Conservation (phyloP, 441 rosid species). For the Breynia disticha region DNA sequence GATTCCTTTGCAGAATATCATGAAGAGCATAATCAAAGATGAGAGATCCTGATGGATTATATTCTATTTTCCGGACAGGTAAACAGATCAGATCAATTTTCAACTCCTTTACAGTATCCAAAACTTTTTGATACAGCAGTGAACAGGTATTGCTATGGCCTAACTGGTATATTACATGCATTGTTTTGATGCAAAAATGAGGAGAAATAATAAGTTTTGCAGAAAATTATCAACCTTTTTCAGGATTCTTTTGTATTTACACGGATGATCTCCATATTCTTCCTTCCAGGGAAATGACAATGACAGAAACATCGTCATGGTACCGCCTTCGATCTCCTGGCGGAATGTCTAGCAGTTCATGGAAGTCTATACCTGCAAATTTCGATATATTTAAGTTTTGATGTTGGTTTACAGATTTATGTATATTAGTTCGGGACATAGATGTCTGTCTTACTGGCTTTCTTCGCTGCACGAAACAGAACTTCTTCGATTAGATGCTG, state of each 20-base stretch:
- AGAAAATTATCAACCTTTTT: neutral
- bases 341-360: slow-evolving; percentile 86
- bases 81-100: neutral
- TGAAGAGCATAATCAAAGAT: too few species aligned
- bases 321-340: slow-evolving; percentile 90
- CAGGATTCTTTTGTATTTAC: slow-evolving; percentile 27
- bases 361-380: slow-evolving; percentile 74
- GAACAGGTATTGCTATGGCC: too few species aligned
- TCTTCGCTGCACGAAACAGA: slow-evolving; percentile 83
- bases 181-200: slow-evolving; percentile 3
- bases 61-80: too few species aligned
- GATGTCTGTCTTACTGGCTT: slow-evolving; percentile 49
- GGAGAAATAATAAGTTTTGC: neutral
- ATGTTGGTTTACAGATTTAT: neutral
- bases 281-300: slow-evolving; percentile 91
- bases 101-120: neutral
- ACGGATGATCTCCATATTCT: slow-evolving; percentile 94
- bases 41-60: too few species aligned
- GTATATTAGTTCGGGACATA: neutral
- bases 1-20: too few species aligned
- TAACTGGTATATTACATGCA: too few species aligned
- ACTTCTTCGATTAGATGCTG: slow-evolving; percentile 86
- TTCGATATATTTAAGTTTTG: neutral
- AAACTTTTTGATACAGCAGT: too few species aligned
- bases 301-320: slow-evolving; percentile 87